phyloP scores from a whole-genome alignment of 139 green algal genomes.

The Volvox africanus region DNA sequence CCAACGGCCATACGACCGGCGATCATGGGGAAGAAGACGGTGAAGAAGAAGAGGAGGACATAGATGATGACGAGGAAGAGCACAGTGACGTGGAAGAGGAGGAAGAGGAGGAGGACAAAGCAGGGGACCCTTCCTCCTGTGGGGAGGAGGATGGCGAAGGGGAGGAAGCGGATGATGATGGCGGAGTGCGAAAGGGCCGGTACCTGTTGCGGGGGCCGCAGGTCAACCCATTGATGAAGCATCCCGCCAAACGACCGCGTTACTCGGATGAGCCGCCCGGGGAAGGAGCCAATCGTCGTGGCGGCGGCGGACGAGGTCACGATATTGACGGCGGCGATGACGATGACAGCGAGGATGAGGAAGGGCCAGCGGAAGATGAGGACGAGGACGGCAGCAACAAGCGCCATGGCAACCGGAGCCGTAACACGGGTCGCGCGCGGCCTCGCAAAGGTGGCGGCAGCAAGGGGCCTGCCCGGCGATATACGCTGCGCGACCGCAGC shows the following conservation, averaged over 20 bases:
- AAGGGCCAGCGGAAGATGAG: conserved; percentile 31
- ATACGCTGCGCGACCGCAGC: conserved; percentile 50
- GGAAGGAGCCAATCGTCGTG: not conserved
- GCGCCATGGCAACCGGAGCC: not conserved
- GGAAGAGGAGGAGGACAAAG: not conserved
- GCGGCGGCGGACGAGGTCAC: conserved; percentile 35
- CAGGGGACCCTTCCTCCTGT: not conserved
- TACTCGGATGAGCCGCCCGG: not conserved
- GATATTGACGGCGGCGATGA: conserved; percentile 55
- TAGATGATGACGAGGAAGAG: not conserved
- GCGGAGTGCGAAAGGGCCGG: conserved; percentile 26
- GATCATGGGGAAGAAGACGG: not conserved
- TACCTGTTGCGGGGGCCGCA: conserved; percentile 11
- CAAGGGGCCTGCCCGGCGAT: conserved; percentile 1
- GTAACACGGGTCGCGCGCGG: not conserved
- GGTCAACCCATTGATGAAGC: not conserved
- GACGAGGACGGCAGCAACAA: conserved; percentile 32
- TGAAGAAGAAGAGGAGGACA: not conserved
- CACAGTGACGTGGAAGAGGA: not conserved
- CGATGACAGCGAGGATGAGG: conserved; percentile 54
- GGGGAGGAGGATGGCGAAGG: not conserved
- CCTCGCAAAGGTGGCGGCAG: not conserved
- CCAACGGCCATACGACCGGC: not conserved
- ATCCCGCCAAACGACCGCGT: conserved; percentile 10
- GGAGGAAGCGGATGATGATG: conserved; percentile 14